These are phyloP conservation scores for Plasmodium billcollinsi DNA, from an alignment of 169 alveolate species.

Conservation along the genomic window DNA sequence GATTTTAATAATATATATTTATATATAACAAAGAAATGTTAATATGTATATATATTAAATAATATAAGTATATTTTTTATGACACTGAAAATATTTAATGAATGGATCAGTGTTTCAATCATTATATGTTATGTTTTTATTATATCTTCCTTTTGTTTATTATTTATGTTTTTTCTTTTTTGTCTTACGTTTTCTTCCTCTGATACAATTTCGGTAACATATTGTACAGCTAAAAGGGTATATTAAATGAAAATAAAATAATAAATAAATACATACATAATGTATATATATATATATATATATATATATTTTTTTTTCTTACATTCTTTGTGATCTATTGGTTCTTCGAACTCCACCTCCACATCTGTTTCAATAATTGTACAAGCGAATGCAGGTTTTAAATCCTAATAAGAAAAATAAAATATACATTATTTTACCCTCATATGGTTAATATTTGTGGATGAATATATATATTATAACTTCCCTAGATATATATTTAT, in stretches of 20 bases:
- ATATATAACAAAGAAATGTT: too few relatives aligned
- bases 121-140: neutral
- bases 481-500: neutral
- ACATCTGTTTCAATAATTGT: slow-evolving; percentile 96
- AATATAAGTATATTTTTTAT: too few relatives aligned
- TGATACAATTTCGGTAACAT: slow-evolving; percentile 45
- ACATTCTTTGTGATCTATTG: slow-evolving; percentile 26
- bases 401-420: slow-evolving; percentile 77
- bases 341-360: slow-evolving; percentile 93
- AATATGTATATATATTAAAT: too few relatives aligned
- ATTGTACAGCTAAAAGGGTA: slow-evolving; percentile 43
- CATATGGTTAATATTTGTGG: neutral
- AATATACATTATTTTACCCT: neutral
- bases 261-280: slow-evolving; percentile 2
- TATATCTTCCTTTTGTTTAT: neutral
- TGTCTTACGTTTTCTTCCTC: slow-evolving; percentile 65
- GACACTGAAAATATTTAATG: too few relatives aligned
- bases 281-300: neutral
- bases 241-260: neutral
- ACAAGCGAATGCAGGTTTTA: slow-evolving; percentile 93
- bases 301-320: neutral
- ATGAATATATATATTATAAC: neutral
- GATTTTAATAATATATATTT: too few relatives aligned
- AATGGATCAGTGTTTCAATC: neutral
- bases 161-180: slow-evolving; percentile 2